phyloP scores from a whole-genome alignment of 768 basidiomycete species.

The Boletus bicolor region DNA sequence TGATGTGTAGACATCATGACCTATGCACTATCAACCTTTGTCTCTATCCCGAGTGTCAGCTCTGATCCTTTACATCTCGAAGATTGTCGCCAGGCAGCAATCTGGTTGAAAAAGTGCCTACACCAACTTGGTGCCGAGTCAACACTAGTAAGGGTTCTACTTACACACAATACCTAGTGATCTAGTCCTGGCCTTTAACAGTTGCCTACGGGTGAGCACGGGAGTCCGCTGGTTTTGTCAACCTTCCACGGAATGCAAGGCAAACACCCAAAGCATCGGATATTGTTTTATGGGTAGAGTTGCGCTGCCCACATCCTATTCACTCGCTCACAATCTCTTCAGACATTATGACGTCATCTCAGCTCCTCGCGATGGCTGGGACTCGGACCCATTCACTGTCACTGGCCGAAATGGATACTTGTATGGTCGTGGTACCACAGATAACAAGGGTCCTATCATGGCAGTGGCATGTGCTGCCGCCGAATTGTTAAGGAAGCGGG shows the following conservation, averaged over 20 bases:
- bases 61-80: conserved; percentile 62
- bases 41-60: conserved; percentile 86
- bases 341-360: conserved; percentile 98
- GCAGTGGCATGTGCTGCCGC: conserved; percentile 90
- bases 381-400: conserved; percentile 78
- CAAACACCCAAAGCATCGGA: conserved; percentile 57
- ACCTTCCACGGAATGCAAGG: conserved; percentile 75
- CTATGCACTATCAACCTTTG: conserved; percentile 79
- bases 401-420: conserved; percentile 84
- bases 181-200: conserved; percentile 27
- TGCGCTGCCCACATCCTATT: not conserved
- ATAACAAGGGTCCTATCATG: conserved; percentile 94
- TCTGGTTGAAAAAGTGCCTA: conserved; percentile 88
- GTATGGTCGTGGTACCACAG: conserved; percentile 88
- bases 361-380: conserved; percentile 73
- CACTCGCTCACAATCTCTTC: not conserved
- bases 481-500: conserved; percentile 64
- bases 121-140: conserved; percentile 85
- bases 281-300: conserved; percentile 86
- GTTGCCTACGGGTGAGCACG: conserved; percentile 73
- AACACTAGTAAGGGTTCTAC: conserved; percentile 49
- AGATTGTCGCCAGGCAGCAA: conserved; percentile 91
- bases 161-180: not conserved
- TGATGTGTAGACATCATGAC: conserved; percentile 58
- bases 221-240: conserved; percentile 86